These are phyloP conservation scores for Wickerhamomyces sydowiorum DNA, from an alignment of 805 yeast species.

Conservation along the genomic window DNA sequence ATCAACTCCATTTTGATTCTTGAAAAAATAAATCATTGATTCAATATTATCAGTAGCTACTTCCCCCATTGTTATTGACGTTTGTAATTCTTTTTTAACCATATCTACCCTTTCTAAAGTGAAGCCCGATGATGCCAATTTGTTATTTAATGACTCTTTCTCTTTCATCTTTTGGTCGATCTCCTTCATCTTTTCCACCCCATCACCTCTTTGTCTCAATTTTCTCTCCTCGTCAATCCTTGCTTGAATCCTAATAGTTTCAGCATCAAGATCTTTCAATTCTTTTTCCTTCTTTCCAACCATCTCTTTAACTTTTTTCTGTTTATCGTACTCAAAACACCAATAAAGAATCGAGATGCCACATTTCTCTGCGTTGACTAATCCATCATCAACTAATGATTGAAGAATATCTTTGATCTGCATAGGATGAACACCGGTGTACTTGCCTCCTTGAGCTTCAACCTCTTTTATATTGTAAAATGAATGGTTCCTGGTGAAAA, in stretches of 20 bases:
- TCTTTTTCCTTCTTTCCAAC: slow-evolving; percentile 8
- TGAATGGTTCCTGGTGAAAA: slow-evolving; percentile 34
- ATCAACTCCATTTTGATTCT: slow-evolving; percentile 24
- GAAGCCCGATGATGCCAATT: slow-evolving; percentile 8
- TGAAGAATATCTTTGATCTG: slow-evolving; percentile 47
- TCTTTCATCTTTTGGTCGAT: slow-evolving; percentile 7
- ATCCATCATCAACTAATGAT: slow-evolving; percentile 40
- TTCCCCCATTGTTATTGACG: slow-evolving; percentile 7
- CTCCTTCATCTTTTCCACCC: slow-evolving; percentile 6
- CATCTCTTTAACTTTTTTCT: slow-evolving; percentile 14
- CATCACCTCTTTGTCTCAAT: background rate
- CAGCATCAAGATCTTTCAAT: slow-evolving; percentile 9
- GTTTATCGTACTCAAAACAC: slow-evolving; percentile 35
- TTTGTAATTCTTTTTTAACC: slow-evolving; percentile 8
- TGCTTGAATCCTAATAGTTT: slow-evolving; percentile 5
- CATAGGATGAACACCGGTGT: slow-evolving; percentile 45
- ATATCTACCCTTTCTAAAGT: slow-evolving; percentile 10
- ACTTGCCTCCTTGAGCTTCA: slow-evolving; percentile 37
- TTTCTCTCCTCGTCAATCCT: slow-evolving; percentile 8
- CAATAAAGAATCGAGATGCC: slow-evolving; percentile 48
- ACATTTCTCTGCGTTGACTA: slow-evolving; percentile 47
- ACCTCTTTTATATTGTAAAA: slow-evolving; percentile 46
- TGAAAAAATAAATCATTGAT: slow-evolving; percentile 30
- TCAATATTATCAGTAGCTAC: slow-evolving; percentile 37
- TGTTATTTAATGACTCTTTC: slow-evolving; percentile 4